Percentiles rank a stretch among this genome's conserved stretches.
phyloP scores from a whole-genome alignment of 2,329 filamentous ascomycete genomes.

The Daldinia sp. region DNA sequence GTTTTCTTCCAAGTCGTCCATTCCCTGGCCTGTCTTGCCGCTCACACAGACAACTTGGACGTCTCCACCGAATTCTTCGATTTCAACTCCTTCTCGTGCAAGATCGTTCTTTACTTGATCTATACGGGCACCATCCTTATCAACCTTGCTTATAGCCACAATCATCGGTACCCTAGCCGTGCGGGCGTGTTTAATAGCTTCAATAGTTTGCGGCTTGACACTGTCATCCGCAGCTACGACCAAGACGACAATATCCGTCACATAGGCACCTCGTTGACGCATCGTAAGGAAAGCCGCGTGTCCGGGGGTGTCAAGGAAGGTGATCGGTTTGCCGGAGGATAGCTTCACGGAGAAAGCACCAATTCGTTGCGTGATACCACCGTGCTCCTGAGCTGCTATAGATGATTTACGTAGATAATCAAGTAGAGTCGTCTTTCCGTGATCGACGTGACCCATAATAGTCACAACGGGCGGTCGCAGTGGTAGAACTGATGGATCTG shows the following conservation, averaged over 20 bases:
- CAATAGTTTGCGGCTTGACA: conserved; percentile 95
- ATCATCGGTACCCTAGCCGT: conserved; percentile 92
- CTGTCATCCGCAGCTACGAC: conserved; percentile 98
- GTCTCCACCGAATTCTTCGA: conserved; percentile 95
- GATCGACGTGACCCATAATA: conserved; percentile 99
- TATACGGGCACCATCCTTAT: conserved; percentile 84
- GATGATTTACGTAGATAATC: conserved; percentile 95
- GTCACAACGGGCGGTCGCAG: conserved; percentile 91
- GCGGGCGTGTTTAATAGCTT: conserved; percentile 94
- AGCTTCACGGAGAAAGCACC: conserved; percentile 95
- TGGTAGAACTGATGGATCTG: conserved; percentile 76
- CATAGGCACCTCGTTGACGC: conserved; percentile 93
- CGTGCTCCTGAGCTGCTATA: conserved; percentile 90
- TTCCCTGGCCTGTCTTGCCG: conserved; percentile 92
- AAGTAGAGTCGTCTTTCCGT: conserved; percentile 96
- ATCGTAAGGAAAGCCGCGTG: conserved; percentile 96
- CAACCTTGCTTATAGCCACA: conserved; percentile 97
- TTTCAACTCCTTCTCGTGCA: conserved; percentile 82
- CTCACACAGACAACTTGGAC: conserved; percentile 92
- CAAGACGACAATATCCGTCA: conserved; percentile 95
- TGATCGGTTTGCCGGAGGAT: conserved; percentile 88
- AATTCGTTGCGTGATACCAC: conserved; percentile 98
- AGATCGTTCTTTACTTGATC: conserved; percentile 92
- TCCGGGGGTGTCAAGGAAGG: conserved; percentile 95
- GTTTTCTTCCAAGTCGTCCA: conserved; percentile 91